Evolutionary conservation across 78 protist genomes (phyloP).

Genomic region (Pigoraptor vietnamica): DNA sequence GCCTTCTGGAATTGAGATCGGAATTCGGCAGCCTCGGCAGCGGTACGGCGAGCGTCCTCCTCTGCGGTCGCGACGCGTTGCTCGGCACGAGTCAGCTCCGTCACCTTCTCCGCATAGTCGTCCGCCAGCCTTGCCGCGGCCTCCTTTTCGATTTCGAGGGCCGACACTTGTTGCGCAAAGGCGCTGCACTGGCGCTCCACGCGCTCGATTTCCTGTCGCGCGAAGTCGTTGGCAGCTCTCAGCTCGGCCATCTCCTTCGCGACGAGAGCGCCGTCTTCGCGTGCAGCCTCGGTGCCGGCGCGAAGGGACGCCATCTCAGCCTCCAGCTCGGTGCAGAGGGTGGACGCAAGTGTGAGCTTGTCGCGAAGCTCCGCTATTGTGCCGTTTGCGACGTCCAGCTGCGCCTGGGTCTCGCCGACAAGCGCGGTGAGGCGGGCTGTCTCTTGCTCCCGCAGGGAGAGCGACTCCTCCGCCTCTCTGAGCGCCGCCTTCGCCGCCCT

Average conservation of each 20-base stretch:
- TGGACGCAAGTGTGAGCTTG: background rate
- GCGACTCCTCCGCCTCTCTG: background rate
- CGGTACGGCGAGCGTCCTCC: background rate
- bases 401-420: too few species aligned
- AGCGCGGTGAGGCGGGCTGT: too few species aligned
- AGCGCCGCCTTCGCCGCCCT: background rate
- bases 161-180: too few species aligned
- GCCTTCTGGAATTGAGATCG: background rate
- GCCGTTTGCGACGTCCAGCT: background rate
- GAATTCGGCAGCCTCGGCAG: background rate
- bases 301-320: background rate
- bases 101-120: background rate
- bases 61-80: background rate
- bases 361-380: background rate
- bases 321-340: background rate
- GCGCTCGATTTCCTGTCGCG: too few species aligned
- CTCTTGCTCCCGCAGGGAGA: too few species aligned
- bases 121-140: background rate
- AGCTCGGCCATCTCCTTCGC: background rate
- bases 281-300: background rate
- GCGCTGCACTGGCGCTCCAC: too few species aligned
- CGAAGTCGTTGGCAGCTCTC: background rate
- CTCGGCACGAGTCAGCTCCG: background rate
- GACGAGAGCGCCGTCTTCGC: background rate
- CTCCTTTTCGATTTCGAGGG: too few species aligned